Percentiles rank a stretch among this genome's conserved stretches.
Conservation (phyloP, 306 rosid species). For the Oemleria cerasiformis region DNA sequence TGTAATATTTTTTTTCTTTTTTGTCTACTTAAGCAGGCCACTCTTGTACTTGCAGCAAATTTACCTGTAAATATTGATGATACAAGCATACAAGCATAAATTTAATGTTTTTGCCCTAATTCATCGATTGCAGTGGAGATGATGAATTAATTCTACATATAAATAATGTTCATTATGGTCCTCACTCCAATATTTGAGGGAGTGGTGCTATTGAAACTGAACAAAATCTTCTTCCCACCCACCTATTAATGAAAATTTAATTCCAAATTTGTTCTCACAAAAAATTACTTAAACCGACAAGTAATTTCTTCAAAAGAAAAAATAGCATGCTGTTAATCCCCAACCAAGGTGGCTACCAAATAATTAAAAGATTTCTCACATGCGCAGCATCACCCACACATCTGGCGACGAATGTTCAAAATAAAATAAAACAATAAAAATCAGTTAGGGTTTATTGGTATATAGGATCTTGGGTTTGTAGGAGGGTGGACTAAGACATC, state of each 20-base stretch:
- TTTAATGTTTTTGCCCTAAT: too few species aligned
- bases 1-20: too few species aligned
- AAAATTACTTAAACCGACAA: neutral
- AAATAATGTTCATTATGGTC: neutral
- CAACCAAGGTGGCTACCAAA: neutral
- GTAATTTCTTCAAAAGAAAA: too few species aligned
- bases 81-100: too few species aligned
- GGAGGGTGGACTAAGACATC: neutral
- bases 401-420: neutral
- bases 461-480: neutral
- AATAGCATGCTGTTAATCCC: neutral
- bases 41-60: too few species aligned
- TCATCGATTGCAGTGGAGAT: neutral
- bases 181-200: neutral
- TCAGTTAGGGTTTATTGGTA: neutral
- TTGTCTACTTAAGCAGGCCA: neutral
- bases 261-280: neutral
- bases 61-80: too few species aligned
- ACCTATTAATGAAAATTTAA: neutral
- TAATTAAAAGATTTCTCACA: neutral
- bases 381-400: neutral
- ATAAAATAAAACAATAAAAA: neutral
- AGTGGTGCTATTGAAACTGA: neutral
- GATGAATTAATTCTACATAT: neutral
- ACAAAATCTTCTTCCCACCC: neutral